Evolutionary conservation across 2,329 filamentous ascomycete genomes (phyloP), one percentile per base, ranked within the genome.

Genomic region (Dryadomyces sulphureus): DNA sequence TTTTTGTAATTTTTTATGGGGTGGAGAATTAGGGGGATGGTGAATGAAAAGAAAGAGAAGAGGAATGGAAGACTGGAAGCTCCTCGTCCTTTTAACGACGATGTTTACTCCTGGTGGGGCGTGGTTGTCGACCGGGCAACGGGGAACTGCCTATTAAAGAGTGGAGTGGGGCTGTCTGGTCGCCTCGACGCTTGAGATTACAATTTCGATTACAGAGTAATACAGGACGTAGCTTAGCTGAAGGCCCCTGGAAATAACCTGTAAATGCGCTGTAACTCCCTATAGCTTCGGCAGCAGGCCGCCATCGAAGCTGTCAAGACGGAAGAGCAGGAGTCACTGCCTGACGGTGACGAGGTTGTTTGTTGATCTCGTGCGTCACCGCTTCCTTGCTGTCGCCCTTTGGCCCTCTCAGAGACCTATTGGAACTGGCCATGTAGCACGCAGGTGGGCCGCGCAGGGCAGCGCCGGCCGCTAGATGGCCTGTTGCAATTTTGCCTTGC

Each of bases 71-170:
- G 34, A 36, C 20, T 30, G 39, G 32, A 43, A 45, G n/a, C 20
- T 32, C 14, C 43, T 45, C 43, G 27, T 32, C 49, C 49, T 54
- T 54, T 53, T 52, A 54, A 54, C 22, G 44, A 40, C 45, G 41
- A 54, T 54, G 52, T 54, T 54, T 52, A 54, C 52, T 35, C 40
- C 25, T 20, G 40, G 50, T 47, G 49, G 50, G 47, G 43, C 17
- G 0, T 1, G 0, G 1, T 1, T 3, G 48, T 54, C 41, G 50
- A 40, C 47, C 2, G 19, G 49, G 52, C 47, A 51, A 54, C 48
- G 17, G 3, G 3, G 11, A 12, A 6, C 5, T 21, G 5, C 34
- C 43, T 4, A 7, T 16, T 3, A 24, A 19, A 9, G 32, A 24
- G 25, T 11, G 36, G 36, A 21, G 39, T 48, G 47, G 41, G 22